Evolutionary conservation across 75 land plant species (phyloP), one percentile per base, ranked within the genome.

Genomic region (Cryptomeria japonica): DNA sequence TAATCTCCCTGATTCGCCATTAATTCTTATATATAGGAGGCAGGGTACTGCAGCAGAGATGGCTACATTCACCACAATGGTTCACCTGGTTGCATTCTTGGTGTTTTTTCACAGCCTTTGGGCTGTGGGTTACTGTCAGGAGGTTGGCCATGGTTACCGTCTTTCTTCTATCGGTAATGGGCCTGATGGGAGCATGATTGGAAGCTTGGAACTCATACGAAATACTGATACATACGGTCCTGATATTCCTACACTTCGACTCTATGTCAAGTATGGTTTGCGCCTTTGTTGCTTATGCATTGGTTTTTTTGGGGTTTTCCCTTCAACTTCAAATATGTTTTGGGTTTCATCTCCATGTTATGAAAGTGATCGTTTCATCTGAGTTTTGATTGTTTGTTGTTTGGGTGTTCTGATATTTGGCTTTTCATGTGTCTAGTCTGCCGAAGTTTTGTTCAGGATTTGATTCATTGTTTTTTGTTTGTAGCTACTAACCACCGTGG

Each of bases 251-350:
- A 61, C 68, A 75, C 84, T 94, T 86, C 90, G 88, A 77, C 94
- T 94, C 76, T 93, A 68, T 88, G 94, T 94, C 92, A 93, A 94
- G 95, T 94, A 88, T 39, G 18, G 31, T 38, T 80, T 37, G 41
- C 3, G 44, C 7, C 19, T 6, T 8, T 80, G 25, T 80, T 80
- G 28, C 42, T 80, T 25, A 38, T 18, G 6, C 8, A 15, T 19
- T 37, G 0, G 12, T 79, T 39, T 51, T 0, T 49, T 0, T 11
- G 2, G 10, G 2, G 15, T 11, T 51, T 51, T 51, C 53, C 12
- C 53, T 51, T 19, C 42, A 39, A 51, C 53, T 51, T 19, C 42
- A 39, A 39, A 37, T 37, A 19, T 38, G 25, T 39, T 79, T 79
- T 41, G 41, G 39, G 38, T 28, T 25, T 5, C 72, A 68, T 68